Evolutionary conservation across 2,329 filamentous ascomycete species (phyloP).

Genomic region (Aspergillus fischeri): DNA sequence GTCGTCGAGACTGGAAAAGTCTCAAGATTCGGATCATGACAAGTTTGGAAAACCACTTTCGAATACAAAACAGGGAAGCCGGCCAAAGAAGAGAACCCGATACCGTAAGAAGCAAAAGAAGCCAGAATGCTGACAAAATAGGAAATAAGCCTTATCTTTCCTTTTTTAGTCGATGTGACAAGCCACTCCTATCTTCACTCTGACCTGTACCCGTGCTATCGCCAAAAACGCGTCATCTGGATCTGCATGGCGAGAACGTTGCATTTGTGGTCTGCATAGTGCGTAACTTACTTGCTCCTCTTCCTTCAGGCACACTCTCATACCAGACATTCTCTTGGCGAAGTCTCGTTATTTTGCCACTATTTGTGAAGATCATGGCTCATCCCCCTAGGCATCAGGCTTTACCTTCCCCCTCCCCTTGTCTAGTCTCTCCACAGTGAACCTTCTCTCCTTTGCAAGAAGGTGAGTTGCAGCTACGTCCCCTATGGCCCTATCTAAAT

Average conservation of each 20-base stretch:
- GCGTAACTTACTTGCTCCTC: background rate
- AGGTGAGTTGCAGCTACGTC: background rate
- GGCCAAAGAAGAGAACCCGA: background rate
- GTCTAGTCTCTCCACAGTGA: slow-evolving; percentile 2
- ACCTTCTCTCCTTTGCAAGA: slow-evolving; percentile 3
- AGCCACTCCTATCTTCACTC: background rate
- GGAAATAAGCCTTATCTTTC: background rate
- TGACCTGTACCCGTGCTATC: background rate
- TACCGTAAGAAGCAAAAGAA: background rate
- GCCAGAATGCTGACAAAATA: background rate
- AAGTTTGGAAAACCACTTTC: too few species aligned
- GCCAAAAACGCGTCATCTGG: background rate
- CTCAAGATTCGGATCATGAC: background rate
- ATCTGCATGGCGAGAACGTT: background rate
- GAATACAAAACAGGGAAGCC: background rate
- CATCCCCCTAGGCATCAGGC: slow-evolving; percentile 19
- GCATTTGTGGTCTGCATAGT: background rate
- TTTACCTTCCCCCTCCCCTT: slow-evolving; percentile 9
- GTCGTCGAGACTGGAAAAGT: background rate
- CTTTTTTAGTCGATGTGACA: background rate
- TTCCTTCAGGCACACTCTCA: background rate
- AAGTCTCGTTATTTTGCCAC: background rate
- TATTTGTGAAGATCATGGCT: slow-evolving; percentile 10
- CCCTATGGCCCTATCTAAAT: slow-evolving; percentile 13
- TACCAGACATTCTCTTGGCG: slow-evolving; percentile 13